phyloP scores from a whole-genome alignment of 2,329 filamentous ascomycete species.

The Fusarium sp. region DNA sequence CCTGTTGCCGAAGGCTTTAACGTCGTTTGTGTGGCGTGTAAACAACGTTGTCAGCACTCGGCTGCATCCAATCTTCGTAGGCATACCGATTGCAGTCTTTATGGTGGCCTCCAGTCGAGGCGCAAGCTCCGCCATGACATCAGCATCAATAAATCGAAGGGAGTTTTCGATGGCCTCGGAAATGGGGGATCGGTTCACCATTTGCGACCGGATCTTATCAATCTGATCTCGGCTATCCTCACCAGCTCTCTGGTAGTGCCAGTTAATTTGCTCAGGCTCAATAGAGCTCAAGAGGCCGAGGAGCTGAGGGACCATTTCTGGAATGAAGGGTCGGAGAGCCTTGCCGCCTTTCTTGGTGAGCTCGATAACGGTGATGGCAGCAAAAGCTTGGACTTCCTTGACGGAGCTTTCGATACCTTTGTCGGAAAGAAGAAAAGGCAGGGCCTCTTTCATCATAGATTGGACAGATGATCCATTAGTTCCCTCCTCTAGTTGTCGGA shows the following conservation, averaged over 20 bases:
- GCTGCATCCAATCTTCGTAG: slow-evolving; percentile 92
- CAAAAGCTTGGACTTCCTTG: slow-evolving; percentile 87
- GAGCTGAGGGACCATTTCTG: slow-evolving; percentile 83
- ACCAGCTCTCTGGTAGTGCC: slow-evolving; percentile 89
- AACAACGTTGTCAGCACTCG: slow-evolving; percentile 87
- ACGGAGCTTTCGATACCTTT: slow-evolving; percentile 91
- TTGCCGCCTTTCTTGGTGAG: slow-evolving; percentile 91
- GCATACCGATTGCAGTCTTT: slow-evolving; percentile 88
- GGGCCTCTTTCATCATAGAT: slow-evolving; percentile 85
- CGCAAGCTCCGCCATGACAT: slow-evolving; percentile 80
- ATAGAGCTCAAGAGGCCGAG: slow-evolving; percentile 87
- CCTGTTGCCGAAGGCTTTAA: slow-evolving; percentile 79
- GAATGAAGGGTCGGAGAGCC: slow-evolving; percentile 82
- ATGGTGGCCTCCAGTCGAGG: slow-evolving; percentile 82
- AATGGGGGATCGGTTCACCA: slow-evolving; percentile 87
- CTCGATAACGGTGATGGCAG: slow-evolving; percentile 85
- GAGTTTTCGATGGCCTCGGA: slow-evolving; percentile 93
- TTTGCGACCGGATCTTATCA: slow-evolving; percentile 85
- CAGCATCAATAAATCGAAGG: slow-evolving; percentile 83
- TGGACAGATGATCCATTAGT: slow-evolving; percentile 77
- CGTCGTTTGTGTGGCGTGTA: slow-evolving; percentile 80
- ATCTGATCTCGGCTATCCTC: slow-evolving; percentile 90
- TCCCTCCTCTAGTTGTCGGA: slow-evolving; percentile 86
- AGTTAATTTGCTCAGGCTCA: slow-evolving; percentile 91
- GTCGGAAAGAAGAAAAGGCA: slow-evolving; percentile 91